These are phyloP conservation scores for Angomonas ambiguus DNA, from an alignment of 208 protist genomes.

Conservation along the genomic window DNA sequence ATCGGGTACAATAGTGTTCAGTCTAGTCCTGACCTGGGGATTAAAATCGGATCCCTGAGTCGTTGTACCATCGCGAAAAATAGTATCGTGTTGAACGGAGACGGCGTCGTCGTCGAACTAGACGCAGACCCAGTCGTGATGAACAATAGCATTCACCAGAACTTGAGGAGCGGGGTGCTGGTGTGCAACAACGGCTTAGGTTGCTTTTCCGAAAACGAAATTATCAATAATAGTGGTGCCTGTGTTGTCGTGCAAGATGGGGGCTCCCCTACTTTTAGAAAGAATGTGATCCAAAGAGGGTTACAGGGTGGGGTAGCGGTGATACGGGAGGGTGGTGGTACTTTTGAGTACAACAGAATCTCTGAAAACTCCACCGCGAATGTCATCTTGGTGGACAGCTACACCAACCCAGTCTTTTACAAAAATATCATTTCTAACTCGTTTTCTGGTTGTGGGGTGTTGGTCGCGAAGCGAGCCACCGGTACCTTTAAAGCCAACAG, in stretches of 20 bases:
- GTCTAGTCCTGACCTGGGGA: slow-evolving; percentile 29
- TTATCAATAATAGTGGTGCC: slow-evolving; percentile 37
- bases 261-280: slow-evolving; percentile 48
- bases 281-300: slow-evolving; percentile 54
- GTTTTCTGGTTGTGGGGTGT: slow-evolving; percentile 51
- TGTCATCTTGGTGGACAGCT: slow-evolving; percentile 51
- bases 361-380: slow-evolving; percentile 62
- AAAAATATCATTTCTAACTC: slow-evolving; percentile 50
- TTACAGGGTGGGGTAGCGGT: slow-evolving; percentile 64
- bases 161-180: slow-evolving; percentile 34
- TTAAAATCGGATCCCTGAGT: slow-evolving; percentile 56
- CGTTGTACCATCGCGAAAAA: slow-evolving; percentile 55
- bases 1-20: slow-evolving; percentile 63
- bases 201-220: slow-evolving; percentile 60
- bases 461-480: slow-evolving; percentile 33
- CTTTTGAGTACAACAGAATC: slow-evolving; percentile 71
- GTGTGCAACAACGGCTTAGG: slow-evolving; percentile 75
- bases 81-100: slow-evolving; percentile 42
- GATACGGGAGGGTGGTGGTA: slow-evolving; percentile 51
- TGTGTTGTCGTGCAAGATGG: slow-evolving; percentile 74
- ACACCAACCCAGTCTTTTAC: slow-evolving; percentile 46
- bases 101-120: slow-evolving; percentile 71
- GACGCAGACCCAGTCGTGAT: slow-evolving; percentile 73
- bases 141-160: slow-evolving; percentile 49
- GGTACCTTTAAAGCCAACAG: slow-evolving; percentile 52